Conservation (phyloP, 306 rosid species). For the Pterocarpus santalinus region DNA sequence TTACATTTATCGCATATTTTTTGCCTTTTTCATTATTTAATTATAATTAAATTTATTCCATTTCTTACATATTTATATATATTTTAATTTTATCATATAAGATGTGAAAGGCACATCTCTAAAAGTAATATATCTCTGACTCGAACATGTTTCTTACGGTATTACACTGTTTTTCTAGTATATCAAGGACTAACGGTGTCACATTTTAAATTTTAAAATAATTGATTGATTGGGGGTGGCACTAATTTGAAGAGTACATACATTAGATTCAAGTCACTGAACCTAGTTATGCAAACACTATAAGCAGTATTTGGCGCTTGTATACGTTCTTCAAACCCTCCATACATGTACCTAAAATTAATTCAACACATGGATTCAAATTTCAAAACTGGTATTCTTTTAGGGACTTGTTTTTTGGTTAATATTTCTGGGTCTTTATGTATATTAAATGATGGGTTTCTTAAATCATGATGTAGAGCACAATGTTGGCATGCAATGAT, state of each 20-base stretch:
- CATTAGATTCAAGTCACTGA: background rate
- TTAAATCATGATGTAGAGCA: constrained; percentile 51
- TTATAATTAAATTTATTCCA: too few relatives aligned
- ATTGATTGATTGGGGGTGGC: background rate
- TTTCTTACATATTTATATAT: background rate
- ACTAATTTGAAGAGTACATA: background rate
- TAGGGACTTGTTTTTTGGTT: background rate
- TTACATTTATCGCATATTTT: background rate
- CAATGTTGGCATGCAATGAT: constrained; percentile 41
- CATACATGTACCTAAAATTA: background rate
- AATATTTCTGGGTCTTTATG: background rate
- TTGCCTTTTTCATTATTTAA: too few relatives aligned
- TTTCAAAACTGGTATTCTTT: background rate
- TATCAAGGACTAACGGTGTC: too few relatives aligned
- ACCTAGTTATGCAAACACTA: background rate
- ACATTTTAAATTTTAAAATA: background rate
- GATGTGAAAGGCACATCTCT: background rate
- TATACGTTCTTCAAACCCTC: background rate
- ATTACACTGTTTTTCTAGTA: background rate
- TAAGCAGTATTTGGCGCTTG: too few relatives aligned
- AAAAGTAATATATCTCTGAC: background rate
- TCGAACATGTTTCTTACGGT: background rate
- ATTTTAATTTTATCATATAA: too few relatives aligned
- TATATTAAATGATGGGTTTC: background rate
- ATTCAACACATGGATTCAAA: constrained; percentile 5